Conservation (phyloP, 164 flowering plant genomes). For the Akebia trifoliata region DNA sequence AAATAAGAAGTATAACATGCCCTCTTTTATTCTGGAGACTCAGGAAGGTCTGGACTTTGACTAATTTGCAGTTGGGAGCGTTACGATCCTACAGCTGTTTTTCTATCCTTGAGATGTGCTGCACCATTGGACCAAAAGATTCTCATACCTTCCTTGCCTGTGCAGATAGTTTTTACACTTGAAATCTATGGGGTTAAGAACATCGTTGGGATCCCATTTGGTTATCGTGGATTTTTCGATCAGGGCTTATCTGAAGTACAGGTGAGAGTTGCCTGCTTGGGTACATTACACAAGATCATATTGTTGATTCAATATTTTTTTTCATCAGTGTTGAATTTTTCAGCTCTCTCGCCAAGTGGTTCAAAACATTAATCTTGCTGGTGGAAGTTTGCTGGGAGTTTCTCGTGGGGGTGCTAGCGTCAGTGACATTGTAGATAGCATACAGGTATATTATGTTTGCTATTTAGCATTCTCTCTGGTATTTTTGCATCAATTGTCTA, state of each 20-base stretch:
- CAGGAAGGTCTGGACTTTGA: too few relatives aligned
- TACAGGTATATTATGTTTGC: slow-evolving; percentile 18
- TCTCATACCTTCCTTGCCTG: background rate
- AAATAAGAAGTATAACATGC: too few relatives aligned
- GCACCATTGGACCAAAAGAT: background rate
- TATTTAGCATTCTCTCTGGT: background rate
- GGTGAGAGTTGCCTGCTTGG: slow-evolving; percentile 21
- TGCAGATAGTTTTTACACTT: slow-evolving; percentile 35
- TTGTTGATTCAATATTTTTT: background rate
- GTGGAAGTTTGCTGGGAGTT: slow-evolving; percentile 37
- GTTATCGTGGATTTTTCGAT: slow-evolving; percentile 36
- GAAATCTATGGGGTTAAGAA: slow-evolving; percentile 35
- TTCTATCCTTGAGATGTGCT: background rate
- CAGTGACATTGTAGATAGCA: slow-evolving; percentile 32
- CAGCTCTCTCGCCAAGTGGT: slow-evolving; percentile 36
- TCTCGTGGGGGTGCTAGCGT: slow-evolving; percentile 27
- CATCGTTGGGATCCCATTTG: slow-evolving; percentile 31
- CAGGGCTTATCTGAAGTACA: slow-evolving; percentile 24
- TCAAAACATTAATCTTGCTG: slow-evolving; percentile 37
- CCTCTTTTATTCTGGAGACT: too few relatives aligned
- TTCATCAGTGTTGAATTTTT: slow-evolving; percentile 3
- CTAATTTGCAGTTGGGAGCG: too few relatives aligned
- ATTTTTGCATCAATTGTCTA: background rate
- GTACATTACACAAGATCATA: background rate
- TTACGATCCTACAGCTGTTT: too few relatives aligned